Base-by-base conservation (phyloP, 1,284 basidiomycete species). In the Austroboletus olivaceoglutinosus region DNA sequence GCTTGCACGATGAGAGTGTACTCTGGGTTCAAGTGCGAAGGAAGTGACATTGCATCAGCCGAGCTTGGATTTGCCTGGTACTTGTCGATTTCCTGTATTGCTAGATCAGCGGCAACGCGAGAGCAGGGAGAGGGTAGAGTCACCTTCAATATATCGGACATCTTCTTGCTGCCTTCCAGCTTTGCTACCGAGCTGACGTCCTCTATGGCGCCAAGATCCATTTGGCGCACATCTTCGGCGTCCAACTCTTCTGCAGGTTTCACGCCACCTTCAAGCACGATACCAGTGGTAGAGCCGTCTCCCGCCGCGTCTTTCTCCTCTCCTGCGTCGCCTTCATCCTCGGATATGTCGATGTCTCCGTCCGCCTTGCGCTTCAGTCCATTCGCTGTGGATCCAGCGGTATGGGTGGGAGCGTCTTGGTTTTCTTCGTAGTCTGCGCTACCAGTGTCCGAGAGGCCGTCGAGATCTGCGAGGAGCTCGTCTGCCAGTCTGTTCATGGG, bases 1-100 rank as follows among this genome's bases (percentile, higher is more conserved):
- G 96, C 93, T 59, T 92, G 86, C 3, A 99, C 97, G 61, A 99
- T 98, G 52, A 99, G 78, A 54, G 88, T 85, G 72, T 99, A 99
- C 70, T 99, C 97, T 1, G 93, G 92, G 66, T 96, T 95, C 56
- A 95, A 81, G 69, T 95, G 93, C 0, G 93, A 83, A 13, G 92
- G 90, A 36, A 79, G 76, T 3, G 80, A 80, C 79, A 85, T 91
- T 58, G 86, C 82, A 56, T 93, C 88, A 12, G 83, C 78, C 1
- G 92, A 85, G 43, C 85, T 85, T 2, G 88, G 88, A 48, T 86
- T 84, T 1, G 76, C 76, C 54, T 88, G 84, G 69, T 89, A 98
- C 61, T 90, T 87, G 60, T 86, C 86, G 46, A 99, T 92, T 70
- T 93, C 91, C 91, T 97, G 41, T n/a, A 23, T 12, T 44, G 25